These are phyloP conservation scores for Mycena sp. DNA, from an alignment of 1,284 basidiomycete species.

Conservation along the genomic window DNA sequence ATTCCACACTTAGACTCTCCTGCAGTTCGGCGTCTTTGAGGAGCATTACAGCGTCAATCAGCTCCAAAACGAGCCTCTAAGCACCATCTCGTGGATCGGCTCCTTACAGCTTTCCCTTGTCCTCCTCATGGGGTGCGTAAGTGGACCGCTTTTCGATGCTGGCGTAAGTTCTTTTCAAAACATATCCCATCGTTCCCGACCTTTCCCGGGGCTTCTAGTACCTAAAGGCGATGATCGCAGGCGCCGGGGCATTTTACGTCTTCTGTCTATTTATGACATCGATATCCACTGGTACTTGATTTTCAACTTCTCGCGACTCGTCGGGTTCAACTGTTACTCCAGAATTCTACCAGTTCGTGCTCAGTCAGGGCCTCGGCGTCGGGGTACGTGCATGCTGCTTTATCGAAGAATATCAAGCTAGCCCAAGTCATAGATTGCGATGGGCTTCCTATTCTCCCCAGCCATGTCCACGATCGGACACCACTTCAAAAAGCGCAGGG, in stretches of 20 bases:
- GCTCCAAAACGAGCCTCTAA: constrained; percentile 29
- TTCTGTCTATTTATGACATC: constrained; percentile 34
- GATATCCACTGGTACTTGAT: constrained; percentile 25
- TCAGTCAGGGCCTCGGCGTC: constrained; percentile 33
- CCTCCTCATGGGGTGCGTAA: constrained; percentile 31
- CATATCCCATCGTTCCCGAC: no score
- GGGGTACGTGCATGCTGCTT: constrained; percentile 19
- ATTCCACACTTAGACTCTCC: not conserved
- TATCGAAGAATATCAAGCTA: not conserved
- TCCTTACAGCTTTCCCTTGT: constrained; percentile 33
- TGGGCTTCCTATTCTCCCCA: constrained; percentile 31
- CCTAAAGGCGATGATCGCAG: constrained; percentile 29
- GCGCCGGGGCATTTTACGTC: constrained; percentile 28
- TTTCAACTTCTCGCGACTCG: no score
- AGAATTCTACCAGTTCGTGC: constrained; percentile 34
- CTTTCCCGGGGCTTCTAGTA: constrained; percentile 20
- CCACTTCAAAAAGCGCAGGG: constrained; percentile 29
- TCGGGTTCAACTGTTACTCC: not conserved
- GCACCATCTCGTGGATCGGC: constrained; percentile 35
- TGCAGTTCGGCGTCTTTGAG: constrained; percentile 34
- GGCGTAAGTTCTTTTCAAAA: constrained; percentile 21
- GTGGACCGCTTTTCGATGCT: constrained; percentile 35
- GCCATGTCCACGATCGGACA: constrained; percentile 31
- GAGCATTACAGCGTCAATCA: constrained; percentile 32
- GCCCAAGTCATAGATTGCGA: constrained; percentile 19